Percentiles rank a stretch among this genome's conserved stretches.
Conservation (phyloP, 306 rosid species). For the Rosa lucieae region DNA sequence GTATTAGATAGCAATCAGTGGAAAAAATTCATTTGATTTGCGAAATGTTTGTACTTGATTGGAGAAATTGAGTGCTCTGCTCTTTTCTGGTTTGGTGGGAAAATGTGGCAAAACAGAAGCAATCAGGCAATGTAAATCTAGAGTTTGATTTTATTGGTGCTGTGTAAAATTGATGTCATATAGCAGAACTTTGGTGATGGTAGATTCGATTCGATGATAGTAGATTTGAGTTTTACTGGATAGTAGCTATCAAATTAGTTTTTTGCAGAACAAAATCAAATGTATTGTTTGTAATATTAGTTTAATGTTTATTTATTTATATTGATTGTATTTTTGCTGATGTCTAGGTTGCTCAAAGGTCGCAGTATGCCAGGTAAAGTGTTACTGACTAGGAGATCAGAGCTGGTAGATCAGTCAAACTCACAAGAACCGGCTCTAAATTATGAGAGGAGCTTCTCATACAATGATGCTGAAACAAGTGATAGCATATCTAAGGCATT, state of each 20-base stretch:
- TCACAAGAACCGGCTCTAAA: constrained; percentile 45
- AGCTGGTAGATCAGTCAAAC: constrained; percentile 39
- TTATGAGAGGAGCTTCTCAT: constrained; percentile 57
- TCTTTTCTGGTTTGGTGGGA: constrained; percentile 32
- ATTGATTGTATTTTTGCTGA: constrained; percentile 1
- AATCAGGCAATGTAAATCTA: not conserved
- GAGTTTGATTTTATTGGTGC: not conserved
- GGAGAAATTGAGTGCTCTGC: constrained; percentile 14
- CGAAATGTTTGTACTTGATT: constrained; percentile 26
- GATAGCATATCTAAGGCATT: constrained; percentile 45
- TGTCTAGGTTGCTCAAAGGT: constrained; percentile 82
- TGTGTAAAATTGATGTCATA: not conserved
- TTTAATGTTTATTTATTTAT: not conserved
- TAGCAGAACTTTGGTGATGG: not conserved
- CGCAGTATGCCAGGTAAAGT: constrained; percentile 93
- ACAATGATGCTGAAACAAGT: constrained; percentile 60
- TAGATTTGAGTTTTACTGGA: not conserved
- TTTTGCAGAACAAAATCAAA: not conserved
- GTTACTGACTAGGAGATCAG: constrained; percentile 64
- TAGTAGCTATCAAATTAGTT: not conserved
- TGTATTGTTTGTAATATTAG: not conserved
- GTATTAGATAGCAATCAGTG: constrained; percentile 14
- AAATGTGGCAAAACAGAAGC: constrained; percentile 25
- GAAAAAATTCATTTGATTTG: constrained; percentile 19
- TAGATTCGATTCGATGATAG: not conserved